These are phyloP conservation scores for Elaeis guineensis DNA, from an alignment of 176 grass and related monocot species.

Conservation along the genomic window DNA sequence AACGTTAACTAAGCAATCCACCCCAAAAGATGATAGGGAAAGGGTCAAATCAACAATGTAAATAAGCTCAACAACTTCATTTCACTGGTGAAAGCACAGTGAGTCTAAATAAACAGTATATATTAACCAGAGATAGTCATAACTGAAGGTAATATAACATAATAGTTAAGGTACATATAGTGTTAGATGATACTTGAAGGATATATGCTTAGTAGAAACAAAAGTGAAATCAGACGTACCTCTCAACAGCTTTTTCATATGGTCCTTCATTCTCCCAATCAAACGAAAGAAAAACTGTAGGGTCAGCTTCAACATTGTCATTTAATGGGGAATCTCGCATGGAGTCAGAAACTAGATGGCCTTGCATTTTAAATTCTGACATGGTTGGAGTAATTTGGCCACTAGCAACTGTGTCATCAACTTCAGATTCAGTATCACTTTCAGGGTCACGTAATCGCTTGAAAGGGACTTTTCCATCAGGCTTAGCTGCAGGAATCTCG, in stretches of 20 bases:
- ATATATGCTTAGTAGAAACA: constrained; percentile 7
- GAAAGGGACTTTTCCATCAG: constrained; percentile 49
- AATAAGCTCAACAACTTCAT: no score
- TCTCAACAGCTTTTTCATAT: constrained; percentile 89
- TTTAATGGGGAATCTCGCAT: constrained; percentile 35
- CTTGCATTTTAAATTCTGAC: background rate
- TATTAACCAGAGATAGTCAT: no score
- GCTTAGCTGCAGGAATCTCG: constrained; percentile 32
- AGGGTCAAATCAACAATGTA: no score
- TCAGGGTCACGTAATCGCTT: constrained; percentile 75
- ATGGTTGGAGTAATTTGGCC: constrained; percentile 30
- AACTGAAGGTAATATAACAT: no score
- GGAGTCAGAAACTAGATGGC: constrained; percentile 2
- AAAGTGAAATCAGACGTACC: constrained; percentile 27
- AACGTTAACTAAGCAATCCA: no score
- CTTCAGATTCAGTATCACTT: constrained; percentile 64
- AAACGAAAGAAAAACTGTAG: constrained; percentile 66
- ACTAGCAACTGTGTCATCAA: constrained; percentile 37
- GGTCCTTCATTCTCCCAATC: constrained; percentile 92
- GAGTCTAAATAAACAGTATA: no score
- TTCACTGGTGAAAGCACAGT: no score
- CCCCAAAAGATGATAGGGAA: no score
- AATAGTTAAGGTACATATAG: no score
- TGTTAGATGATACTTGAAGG: background rate
- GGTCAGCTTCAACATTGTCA: constrained; percentile 48